These are phyloP conservation scores for Pseudotsuga menziesii DNA, from an alignment of 75 land plant species.

Conservation along the genomic window DNA sequence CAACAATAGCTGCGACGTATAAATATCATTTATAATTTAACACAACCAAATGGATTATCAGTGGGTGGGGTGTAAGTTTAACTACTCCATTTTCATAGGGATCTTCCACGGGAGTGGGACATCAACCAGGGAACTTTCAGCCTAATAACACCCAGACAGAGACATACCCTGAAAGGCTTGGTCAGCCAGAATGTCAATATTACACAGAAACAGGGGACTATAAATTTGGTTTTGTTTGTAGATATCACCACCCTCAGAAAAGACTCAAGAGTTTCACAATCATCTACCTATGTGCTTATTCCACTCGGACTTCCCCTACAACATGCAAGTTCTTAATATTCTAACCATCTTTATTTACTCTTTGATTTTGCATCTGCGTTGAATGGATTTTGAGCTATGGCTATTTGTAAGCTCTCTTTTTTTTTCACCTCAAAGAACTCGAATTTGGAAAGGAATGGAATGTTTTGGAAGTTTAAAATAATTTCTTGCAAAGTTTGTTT, in stretches of 20 bases:
- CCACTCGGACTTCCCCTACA: conserved; percentile 56
- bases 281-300: conserved; percentile 29
- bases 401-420: neutral
- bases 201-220: conserved; percentile 80
- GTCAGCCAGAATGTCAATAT: conserved; percentile 63
- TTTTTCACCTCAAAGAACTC: neutral
- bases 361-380: neutral
- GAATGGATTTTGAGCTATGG: neutral
- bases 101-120: neutral
- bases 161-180: conserved; percentile 58
- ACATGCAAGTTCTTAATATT: conserved; percentile 33
- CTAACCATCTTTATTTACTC: neutral
- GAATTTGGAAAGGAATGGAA: neutral
- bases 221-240: conserved; percentile 68
- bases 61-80: neutral
- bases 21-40: neutral
- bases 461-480: too few species aligned
- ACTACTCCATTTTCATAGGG: neutral
- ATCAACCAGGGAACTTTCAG: neutral
- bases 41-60: neutral
- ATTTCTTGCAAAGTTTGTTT: too few species aligned
- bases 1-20: conserved; percentile 21
- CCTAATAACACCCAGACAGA: neutral
- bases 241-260: conserved; percentile 32
- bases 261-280: conserved; percentile 10